Evolutionary conservation across 1,139 yeast species (phyloP).

Genomic region (Saccharomyces hybrid): DNA sequence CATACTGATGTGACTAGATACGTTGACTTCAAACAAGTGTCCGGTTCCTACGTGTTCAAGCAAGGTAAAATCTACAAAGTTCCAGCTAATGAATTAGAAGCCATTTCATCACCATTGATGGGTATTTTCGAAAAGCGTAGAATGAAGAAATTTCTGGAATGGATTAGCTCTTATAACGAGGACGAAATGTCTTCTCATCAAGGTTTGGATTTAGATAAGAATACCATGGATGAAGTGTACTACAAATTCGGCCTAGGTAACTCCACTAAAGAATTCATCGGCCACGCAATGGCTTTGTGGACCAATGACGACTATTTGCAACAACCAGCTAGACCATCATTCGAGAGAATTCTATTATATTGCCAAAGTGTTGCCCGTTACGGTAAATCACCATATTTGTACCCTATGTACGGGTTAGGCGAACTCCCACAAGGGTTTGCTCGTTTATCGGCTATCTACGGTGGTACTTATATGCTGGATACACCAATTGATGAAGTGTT

Average conservation of each 20-base stretch:
- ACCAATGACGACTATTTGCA: conserved; percentile 82
- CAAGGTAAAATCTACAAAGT: conserved; percentile 92
- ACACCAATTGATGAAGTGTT: conserved; percentile 88
- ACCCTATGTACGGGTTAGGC: conserved; percentile 94
- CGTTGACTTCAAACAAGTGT: conserved; percentile 90
- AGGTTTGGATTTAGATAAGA: conserved; percentile 74
- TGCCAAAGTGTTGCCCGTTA: conserved; percentile 87
- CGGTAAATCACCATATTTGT: conserved; percentile 93
- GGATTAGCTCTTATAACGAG: conserved; percentile 74
- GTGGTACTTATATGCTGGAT: conserved; percentile 97
- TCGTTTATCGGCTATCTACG: conserved; percentile 90
- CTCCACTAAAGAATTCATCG: conserved; percentile 93
- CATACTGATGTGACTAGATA: conserved; percentile 95
- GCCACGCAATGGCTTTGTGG: conserved; percentile 98
- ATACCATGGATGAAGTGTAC: conserved; percentile 89
- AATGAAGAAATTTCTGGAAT: conserved; percentile 85
- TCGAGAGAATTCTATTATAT: conserved; percentile 77
- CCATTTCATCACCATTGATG: conserved; percentile 85
- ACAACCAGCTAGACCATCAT: conserved; percentile 88
- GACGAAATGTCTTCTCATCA: conserved; percentile 76
- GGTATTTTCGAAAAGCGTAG: conserved; percentile 94
- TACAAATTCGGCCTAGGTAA: conserved; percentile 83
- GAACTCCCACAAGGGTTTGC: conserved; percentile 99
- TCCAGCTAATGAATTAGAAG: conserved; percentile 87
- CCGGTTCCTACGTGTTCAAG: conserved; percentile 84